phyloP scores from a whole-genome alignment of 1,284 basidiomycete genomes.

The Testicularia cyperi region DNA sequence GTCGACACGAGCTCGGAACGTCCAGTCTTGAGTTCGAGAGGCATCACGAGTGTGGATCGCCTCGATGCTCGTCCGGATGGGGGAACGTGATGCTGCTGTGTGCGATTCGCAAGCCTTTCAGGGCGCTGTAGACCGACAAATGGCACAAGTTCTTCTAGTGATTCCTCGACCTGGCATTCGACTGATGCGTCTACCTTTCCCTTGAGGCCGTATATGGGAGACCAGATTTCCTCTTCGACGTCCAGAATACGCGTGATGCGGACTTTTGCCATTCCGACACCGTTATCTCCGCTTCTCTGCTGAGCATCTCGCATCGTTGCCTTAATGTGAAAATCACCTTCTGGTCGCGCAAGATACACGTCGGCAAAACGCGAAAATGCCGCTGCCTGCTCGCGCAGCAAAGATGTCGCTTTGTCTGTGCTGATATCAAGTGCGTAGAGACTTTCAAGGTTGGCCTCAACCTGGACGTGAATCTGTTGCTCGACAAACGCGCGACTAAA shows the following conservation, averaged over 20 bases:
- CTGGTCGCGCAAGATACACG: slow-evolving; percentile 33
- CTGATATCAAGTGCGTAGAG: slow-evolving; percentile 39
- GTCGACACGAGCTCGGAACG: slow-evolving; percentile 66
- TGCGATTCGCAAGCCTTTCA: neutral
- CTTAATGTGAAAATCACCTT: slow-evolving; percentile 26
- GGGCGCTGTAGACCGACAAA: no score
- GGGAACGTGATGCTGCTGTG: no score
- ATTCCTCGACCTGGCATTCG: slow-evolving; percentile 61
- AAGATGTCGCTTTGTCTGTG: slow-evolving; percentile 17
- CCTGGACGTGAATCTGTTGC: slow-evolving; percentile 35
- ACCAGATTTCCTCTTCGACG: slow-evolving; percentile 97
- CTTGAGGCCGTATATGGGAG: slow-evolving; percentile 88
- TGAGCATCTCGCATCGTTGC: slow-evolving; percentile 21
- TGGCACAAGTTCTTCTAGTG: slow-evolving; percentile 37
- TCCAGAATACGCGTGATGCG: slow-evolving; percentile 63
- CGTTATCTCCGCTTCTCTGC: neutral
- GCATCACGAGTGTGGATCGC: slow-evolving; percentile 64
- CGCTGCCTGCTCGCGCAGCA: slow-evolving; percentile 32
- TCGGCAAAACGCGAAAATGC: slow-evolving; percentile 49
- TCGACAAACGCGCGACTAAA: slow-evolving; percentile 46
- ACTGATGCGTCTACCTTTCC: slow-evolving; percentile 93
- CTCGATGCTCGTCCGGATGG: no score
- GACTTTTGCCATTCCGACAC: slow-evolving; percentile 5
- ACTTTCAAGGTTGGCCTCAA: slow-evolving; percentile 35
- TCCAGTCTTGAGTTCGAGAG: slow-evolving; percentile 97